A percentile compares a stretch with the other conserved stretches of the same genome.
phyloP scores from a whole-genome alignment of 768 basidiomycete genomes.

The Suillus lakei region DNA sequence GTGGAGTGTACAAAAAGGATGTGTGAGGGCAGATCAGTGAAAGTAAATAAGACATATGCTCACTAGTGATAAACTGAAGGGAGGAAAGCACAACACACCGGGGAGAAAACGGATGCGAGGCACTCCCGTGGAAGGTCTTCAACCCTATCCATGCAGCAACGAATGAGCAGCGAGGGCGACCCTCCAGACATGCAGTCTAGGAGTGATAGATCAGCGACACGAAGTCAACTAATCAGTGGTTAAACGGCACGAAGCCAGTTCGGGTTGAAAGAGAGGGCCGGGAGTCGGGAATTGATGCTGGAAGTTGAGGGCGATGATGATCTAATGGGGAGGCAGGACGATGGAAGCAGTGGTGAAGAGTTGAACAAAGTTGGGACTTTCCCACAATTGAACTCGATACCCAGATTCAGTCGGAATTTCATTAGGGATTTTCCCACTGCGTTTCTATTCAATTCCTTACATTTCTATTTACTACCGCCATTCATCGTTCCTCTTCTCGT shows the following conservation, averaged over 20 bases:
- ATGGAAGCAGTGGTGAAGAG: background rate
- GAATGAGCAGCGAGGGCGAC: background rate
- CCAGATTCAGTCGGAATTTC: background rate
- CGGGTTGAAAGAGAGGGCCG: background rate
- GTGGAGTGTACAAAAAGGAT: too few relatives aligned
- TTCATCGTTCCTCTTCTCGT: background rate
- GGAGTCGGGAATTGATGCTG: background rate
- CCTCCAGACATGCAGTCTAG: background rate
- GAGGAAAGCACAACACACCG: too few relatives aligned
- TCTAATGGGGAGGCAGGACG: background rate
- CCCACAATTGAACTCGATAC: background rate
- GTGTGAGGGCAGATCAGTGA: too few relatives aligned
- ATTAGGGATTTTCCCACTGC: constrained; percentile 1
- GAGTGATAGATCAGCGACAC: background rate
- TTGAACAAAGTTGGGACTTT: constrained; percentile 3
- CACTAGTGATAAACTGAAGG: too few relatives aligned
- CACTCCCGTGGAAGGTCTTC: background rate
- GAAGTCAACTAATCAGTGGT: background rate
- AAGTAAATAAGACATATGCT: too few relatives aligned
- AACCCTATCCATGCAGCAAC: background rate
- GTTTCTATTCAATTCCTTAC: too few relatives aligned
- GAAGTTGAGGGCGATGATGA: background rate
- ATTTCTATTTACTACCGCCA: background rate
- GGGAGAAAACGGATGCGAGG: background rate
- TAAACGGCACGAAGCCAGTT: background rate